Base-by-base conservation (phyloP, 345 rosid species). In the Cardamine occulta region DNA sequence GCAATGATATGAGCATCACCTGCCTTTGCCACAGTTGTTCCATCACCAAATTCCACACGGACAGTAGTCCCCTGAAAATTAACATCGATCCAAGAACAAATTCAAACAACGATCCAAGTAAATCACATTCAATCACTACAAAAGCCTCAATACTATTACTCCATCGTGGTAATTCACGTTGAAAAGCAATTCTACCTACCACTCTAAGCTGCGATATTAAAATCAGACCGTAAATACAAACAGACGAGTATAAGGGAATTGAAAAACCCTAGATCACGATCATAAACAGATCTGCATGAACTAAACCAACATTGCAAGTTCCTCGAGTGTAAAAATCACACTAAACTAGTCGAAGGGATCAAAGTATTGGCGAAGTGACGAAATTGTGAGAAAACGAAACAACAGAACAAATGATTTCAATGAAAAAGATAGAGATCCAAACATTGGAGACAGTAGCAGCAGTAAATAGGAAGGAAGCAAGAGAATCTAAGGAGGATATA, bases 1-100 rank as follows among this genome's bases (percentile, higher is more conserved):
- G 80, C 67, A 39, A 91, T 82, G 80, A 84, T 82, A 62, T 88
- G 89, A 0, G 85, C 86, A 79, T 82, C 97, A 51, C 83, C 77
- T 7, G 89, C 85, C 51, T 92, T 97, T 0, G 86, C 80, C 63
- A 87, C 82, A 29, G 86, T 84, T 7, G 96, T 85, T 55, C 85
- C 77, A 82, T 95, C 99, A 24, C 97, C 99, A 73, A 88, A 83
- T 68, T 95, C 97, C 6, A 95, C 97, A 82, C 99, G 88, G 11
- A 94, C 98, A 37, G 97, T 84, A 32, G 92, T 94, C 55, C 98
- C 98, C 98, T 94, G 85, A 57, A 57, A 66, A 78, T 76, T 6
- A 1, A 54, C 13, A 70, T 9, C 54, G 26, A 8, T 15, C 10
- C 8, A 10, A 55, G 37, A 52, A 48, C 12, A 63, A 8, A 68